Percentiles rank a stretch among this genome's conserved stretches.
Evolutionary conservation across 805 yeast genomes (phyloP).

Genomic region (Metschnikowia aberdeeniae): DNA sequence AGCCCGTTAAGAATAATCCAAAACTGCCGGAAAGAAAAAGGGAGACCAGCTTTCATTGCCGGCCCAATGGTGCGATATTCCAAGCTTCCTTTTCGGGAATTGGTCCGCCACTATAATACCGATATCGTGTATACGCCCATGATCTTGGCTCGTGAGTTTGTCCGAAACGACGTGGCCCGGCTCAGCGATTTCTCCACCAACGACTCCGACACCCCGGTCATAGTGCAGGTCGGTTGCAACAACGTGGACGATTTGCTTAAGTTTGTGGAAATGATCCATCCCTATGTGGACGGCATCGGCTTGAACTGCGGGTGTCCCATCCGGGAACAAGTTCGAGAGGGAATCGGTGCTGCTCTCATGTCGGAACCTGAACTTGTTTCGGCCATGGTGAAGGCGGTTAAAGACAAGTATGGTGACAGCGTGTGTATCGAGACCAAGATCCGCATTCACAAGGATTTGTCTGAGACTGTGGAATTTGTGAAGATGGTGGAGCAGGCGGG

Average conservation of each 20-base stretch:
- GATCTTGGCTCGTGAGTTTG: slow-evolving; percentile 95
- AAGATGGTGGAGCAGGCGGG: slow-evolving; percentile 77
- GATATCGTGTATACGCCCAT: slow-evolving; percentile 93
- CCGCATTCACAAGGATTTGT: slow-evolving; percentile 73
- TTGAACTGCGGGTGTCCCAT: slow-evolving; percentile 98
- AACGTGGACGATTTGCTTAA: slow-evolving; percentile 76
- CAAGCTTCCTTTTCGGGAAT: slow-evolving; percentile 84
- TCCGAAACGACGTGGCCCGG: slow-evolving; percentile 76
- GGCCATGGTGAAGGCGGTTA: slow-evolving; percentile 79
- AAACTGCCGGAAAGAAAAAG: slow-evolving; percentile 19
- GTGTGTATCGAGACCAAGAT: slow-evolving; percentile 90
- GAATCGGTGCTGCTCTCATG: slow-evolving; percentile 96
- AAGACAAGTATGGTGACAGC: slow-evolving; percentile 62
- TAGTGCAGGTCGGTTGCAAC: slow-evolving; percentile 89
- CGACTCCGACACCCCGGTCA: slow-evolving; percentile 59
- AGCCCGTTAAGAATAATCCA: slow-evolving; percentile 34
- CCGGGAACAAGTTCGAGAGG: slow-evolving; percentile 89
- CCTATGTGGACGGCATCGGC: slow-evolving; percentile 90
- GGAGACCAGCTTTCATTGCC: slow-evolving; percentile 38
- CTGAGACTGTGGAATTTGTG: slow-evolving; percentile 72
- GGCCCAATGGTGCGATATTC: slow-evolving; percentile 99
- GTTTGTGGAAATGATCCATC: slow-evolving; percentile 84
- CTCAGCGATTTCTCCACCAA: slow-evolving; percentile 82
- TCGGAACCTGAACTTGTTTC: slow-evolving; percentile 75
- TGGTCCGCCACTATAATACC: slow-evolving; percentile 62